Percentiles rank a stretch among this genome's conserved stretches.
These are phyloP conservation scores for Lichtheimia hyalospora DNA, from an alignment of 371 early-diverging fungal genomes.

Conservation along the genomic window DNA sequence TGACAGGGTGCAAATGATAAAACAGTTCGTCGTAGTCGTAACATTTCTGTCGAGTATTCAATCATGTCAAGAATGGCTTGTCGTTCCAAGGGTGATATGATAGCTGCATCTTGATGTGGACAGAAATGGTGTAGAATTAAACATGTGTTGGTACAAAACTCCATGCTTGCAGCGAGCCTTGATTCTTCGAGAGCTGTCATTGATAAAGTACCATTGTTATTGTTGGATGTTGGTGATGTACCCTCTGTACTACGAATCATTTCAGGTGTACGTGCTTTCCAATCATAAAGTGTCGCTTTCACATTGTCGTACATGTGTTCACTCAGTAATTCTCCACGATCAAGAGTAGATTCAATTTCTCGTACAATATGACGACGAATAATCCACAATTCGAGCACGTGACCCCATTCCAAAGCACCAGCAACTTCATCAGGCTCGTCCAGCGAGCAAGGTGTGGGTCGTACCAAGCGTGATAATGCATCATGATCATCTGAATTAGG, in stretches of 20 bases:
- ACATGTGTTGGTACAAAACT: constrained; percentile 26
- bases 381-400: constrained; percentile 27
- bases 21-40: constrained; percentile 21
- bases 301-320: constrained; percentile 16
- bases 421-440: constrained; percentile 25
- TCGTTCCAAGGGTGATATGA: constrained; percentile 14
- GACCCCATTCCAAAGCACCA: constrained; percentile 23
- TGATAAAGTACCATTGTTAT: too few relatives aligned
- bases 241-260: not conserved
- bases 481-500: constrained; percentile 29
- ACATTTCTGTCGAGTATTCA: constrained; percentile 21
- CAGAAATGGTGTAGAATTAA: constrained; percentile 19
- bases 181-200: too few relatives aligned
- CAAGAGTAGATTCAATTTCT: constrained; percentile 14
- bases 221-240: too few relatives aligned
- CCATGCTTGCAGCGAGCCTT: constrained; percentile 15
- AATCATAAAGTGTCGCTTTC: constrained; percentile 5
- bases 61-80: constrained; percentile 20
- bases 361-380: constrained; percentile 21
- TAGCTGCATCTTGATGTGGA: constrained; percentile 3
- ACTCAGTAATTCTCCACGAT: constrained; percentile 8
- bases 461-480: constrained; percentile 12
- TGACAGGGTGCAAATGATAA: constrained; percentile 20
- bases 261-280: constrained; percentile 8
- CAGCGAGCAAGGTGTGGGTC: constrained; percentile 26